Evolutionary conservation across 2,329 filamentous ascomycete genomes (phyloP), one percentile per base, ranked within the genome.

Genomic region (Nannizziopsis arthrosporioides): DNA sequence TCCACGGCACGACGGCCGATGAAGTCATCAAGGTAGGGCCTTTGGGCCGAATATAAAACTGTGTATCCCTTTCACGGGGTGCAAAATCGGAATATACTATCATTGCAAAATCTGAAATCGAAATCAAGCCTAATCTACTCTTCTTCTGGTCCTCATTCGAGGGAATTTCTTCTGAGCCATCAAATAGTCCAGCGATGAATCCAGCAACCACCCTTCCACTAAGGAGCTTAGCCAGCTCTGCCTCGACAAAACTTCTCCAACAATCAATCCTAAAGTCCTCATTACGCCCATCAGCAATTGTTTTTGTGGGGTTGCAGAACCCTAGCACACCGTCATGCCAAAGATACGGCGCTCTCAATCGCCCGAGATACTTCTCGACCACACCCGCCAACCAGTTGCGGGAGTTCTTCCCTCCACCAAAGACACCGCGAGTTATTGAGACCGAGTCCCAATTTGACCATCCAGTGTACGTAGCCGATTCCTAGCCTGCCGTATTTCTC

Each of bases 361-460:
- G 47, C 11, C 60, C 59, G 35, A 57, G 66, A 48, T 57, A 57
- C 41, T 69, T 71, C 50, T 68, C 67, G 6, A 63, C 62, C 15
- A 65, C 66, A 2, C 59, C 61, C 3, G 56, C 56, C n/a, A 50
- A 58, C 30, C 60, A 63, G 19, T 59, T 68, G 43, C 64, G 66
- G 37, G 67, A 71, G 47, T 78, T 81, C 65, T 84, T 84, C 56
- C 80, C 81, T 1, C 62, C 67, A 46, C 19, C 66, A 53, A 76
- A 75, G 56, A 74, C 80, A 57, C 81, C 73, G 15, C 71, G 75
- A 49, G 83, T 85, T 59, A 72, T 76, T 37, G 72, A 71, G 50
- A 83, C 82, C 0, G 74, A 74, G 12, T 71, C 82, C 5, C 76
- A 81, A 53, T 88, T 83, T 82, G 74, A 75, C 30, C 82, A 85